Conservation (phyloP, 2,329 filamentous ascomycete genomes). For the Neoscytalidium dimidiatum region DNA sequence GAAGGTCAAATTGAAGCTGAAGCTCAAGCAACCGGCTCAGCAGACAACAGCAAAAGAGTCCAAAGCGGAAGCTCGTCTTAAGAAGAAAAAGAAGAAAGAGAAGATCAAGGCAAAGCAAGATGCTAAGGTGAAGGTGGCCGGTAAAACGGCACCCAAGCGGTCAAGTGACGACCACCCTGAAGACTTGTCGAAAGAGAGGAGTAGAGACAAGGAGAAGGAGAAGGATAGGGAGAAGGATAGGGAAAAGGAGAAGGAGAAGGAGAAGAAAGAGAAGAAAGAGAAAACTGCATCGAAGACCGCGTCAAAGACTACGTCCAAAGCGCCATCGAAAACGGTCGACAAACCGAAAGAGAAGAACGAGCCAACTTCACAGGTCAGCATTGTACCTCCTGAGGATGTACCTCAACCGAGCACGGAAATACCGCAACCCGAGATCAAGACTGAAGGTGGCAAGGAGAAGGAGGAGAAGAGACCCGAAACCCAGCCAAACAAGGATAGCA, state of each 20-base stretch:
- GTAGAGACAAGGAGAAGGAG: slow-evolving; percentile 25
- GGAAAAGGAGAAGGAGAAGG: slow-evolving; percentile 30
- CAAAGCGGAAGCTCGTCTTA: slow-evolving; percentile 9
- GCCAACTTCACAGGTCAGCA: slow-evolving; percentile 10
- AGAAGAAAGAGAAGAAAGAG: slow-evolving; percentile 33
- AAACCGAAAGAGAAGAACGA: slow-evolving; percentile 25
- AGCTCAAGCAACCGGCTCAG: slow-evolving; percentile 22
- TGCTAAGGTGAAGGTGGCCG: slow-evolving; percentile 13
- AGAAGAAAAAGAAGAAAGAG: slow-evolving; percentile 14
- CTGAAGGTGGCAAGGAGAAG: slow-evolving; percentile 13
- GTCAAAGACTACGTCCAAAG: slow-evolving; percentile 18
- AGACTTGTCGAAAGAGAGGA: background rate
- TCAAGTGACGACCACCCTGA: background rate
- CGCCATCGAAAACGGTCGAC: slow-evolving; percentile 23
- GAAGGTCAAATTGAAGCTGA: slow-evolving; percentile 31
- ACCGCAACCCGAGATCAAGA: slow-evolving; percentile 21
- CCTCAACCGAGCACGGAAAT: slow-evolving; percentile 18
- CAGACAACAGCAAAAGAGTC: slow-evolving; percentile 8
- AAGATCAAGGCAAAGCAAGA: slow-evolving; percentile 23
- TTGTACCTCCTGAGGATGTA: slow-evolving; percentile 14
- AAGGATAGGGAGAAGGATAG: slow-evolving; percentile 33
- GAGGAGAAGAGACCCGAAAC: slow-evolving; percentile 15
- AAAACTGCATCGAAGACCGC: slow-evolving; percentile 22
- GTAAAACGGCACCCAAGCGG: slow-evolving; percentile 18
- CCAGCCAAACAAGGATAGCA: slow-evolving; percentile 12